Base-by-base conservation (phyloP, 441 rosid genomes). In the Croton setiger region DNA sequence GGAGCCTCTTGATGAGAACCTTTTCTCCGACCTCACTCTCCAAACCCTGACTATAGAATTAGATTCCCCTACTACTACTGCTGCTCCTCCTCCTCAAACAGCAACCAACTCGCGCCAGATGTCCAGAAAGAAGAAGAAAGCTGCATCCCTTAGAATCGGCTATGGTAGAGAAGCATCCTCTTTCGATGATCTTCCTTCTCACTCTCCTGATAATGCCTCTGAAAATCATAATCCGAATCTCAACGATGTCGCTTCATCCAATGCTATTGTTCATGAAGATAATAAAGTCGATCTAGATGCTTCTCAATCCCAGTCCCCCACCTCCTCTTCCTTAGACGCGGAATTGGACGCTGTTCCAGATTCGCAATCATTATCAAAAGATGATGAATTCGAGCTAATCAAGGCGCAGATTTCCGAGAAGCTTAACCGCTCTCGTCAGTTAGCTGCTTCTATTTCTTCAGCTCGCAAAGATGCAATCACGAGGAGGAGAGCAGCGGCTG, bases 81-180 rank as follows among this genome's bases (percentile, higher is more conserved):
- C 31, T n/a, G 39, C 80, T 9, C 5, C 68, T 66, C 53, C 66
- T 56, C 54, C 63, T 56, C 54, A 67, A 41, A 10, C 71, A 39
- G n/a, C 47, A 9, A 2, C 68, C 3, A 54, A 71, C 60, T 64
- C 78, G 31, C 82, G 90, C 3, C 92, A 83, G 73, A 59, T 44
- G 10, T 87, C 93, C 20, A 82, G 96, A 78, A 92, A 89, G 91
- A 90, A 92, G 83, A 92, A 83, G 85, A 82, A 81, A 82, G 91
- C 88, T 31, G 74, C 87, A 12, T 84, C 87, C 35, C 82, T 90
- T 67, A 78, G 95, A 76, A 82, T 88, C 74, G 93, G 91, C 56
- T 87, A 87, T 72, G 95, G 83, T 4, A 82, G 95, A 79, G 82
- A 78, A 44, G n/a, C 20, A 37, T 21, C 64, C 44, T 39, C 72